Evolutionary conservation across 2,329 filamentous ascomycete species (phyloP), one percentile per base, ranked within the genome.

Genomic region (Daldinia sp.): DNA sequence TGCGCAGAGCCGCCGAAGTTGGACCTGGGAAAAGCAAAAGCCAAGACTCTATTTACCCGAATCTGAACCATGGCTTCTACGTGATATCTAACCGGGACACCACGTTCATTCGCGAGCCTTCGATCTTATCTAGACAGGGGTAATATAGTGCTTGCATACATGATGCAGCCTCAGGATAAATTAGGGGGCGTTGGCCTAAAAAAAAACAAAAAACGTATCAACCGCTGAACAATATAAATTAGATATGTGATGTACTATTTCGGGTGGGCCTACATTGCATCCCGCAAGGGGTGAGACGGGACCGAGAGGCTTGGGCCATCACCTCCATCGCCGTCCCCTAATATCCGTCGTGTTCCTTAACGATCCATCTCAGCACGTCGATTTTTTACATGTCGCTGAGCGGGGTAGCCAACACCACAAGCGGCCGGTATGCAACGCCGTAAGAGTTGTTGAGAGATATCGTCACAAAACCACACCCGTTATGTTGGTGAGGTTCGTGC

Each of bases 161-260:
- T 67, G 60, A 62, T 65, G 69, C 65, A 71, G 68, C 65, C 69
- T 71, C 63, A 63, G 66, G 65, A 67, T 69, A 69, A 66, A 71
- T 64, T 69, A 66, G 60, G 60, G 59, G 53, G 53, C 13, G 63
- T 54, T 6, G 10, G 13, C 30, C 18, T 37, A 37, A 53, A 58
- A 23, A 23, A 23, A 23, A 58, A 23, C 1, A 23, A 23, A 23
- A 23, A 55, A 48, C 6, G 4, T 20, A 39, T 37, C 62, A 37
- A 12, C 51, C 59, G 42, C 10, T 20, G 55, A 56, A 63, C 62
- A 42, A 63, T 62, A 56, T 44, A 26, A 39, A 30, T 48, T 51
- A 64, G 46, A 41, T 30, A 20, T 35, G 2, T 6, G 33, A 35
- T 1, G 15, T 46, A 2, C 18, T 46, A 46, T 33, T 54, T 42